Evolutionary conservation across 75 land plant species (phyloP).

Genomic region (Adiantum capillusveneris): DNA sequence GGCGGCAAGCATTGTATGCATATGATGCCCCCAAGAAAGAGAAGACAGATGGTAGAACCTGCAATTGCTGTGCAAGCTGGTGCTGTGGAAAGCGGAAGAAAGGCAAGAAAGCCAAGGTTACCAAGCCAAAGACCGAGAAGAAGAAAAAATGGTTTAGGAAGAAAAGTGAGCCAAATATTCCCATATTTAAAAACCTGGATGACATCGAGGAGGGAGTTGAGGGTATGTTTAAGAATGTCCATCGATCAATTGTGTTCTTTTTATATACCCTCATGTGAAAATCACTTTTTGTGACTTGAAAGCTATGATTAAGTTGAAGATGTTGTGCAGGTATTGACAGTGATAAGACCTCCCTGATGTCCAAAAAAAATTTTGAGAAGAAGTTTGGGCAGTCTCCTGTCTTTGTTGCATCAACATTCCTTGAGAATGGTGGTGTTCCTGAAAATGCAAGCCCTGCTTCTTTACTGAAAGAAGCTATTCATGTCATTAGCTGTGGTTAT

Average conservation of each 20-base stretch:
- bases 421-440: constrained; percentile 49
- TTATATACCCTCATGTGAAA: too few relatives aligned
- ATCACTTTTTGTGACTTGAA: neutral
- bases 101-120: constrained; percentile 19
- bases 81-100: constrained; percentile 52
- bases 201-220: constrained; percentile 61
- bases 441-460: constrained; percentile 37
- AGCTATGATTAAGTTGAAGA: neutral
- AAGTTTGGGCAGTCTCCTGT: constrained; percentile 65
- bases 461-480: constrained; percentile 70
- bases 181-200: constrained; percentile 35
- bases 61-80: constrained; percentile 48
- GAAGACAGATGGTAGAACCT: constrained; percentile 35
- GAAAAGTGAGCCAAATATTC: constrained; percentile 23
- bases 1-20: constrained; percentile 55
- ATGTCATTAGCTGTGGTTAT: constrained; percentile 70
- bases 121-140: constrained; percentile 25
- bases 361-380: constrained; percentile 53
- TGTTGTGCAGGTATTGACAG: constrained; percentile 35
- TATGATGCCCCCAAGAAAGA: constrained; percentile 34
- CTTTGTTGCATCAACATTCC: constrained; percentile 48
- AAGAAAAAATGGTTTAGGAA: constrained; percentile 21
- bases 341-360: constrained; percentile 41
- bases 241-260: too few relatives aligned
- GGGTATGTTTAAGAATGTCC: constrained; percentile 12